Base-by-base conservation (phyloP, 805 yeast species). In the Naumovozyma castellii region DNA sequence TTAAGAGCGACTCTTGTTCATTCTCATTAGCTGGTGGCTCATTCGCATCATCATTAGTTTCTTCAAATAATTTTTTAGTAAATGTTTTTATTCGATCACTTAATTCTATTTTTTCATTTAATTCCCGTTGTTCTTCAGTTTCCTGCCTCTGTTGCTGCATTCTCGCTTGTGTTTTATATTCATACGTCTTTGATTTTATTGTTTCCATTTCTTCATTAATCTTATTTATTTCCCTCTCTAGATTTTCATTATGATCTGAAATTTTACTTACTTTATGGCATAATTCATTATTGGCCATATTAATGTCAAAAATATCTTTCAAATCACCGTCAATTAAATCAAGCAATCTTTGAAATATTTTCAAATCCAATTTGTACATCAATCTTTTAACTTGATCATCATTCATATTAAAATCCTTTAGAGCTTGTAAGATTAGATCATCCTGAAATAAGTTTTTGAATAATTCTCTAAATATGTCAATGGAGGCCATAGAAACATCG, bases 151-250 rank as follows among this genome's bases (percentile, higher is more conserved):
- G n/a, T n/a, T n/a, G n/a, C n/a, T n/a, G n/a, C n/a, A n/a, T n/a
- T n/a, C n/a, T n/a, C n/a, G n/a, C n/a, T n/a, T n/a, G n/a, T n/a
- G n/a, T n/a, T n/a, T 22, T 10, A 22, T 22, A 22, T 10, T 22
- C 27, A 6, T 10, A 10, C 6, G 6, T 22, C 27, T 10, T 10
- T 22, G 6, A 6, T 22, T 22, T 10, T 6, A 22, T 22, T 10
- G 27, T 62, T 33, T 70, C 62, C 73, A 88, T 76, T n/a, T 76
- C 69, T 13, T 53, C 56, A 20, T 80, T 71, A 2, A 88, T 71
- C 1, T 87, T 62, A 1, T 49, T 41, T 47, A 19, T 6, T 27
- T 29, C 32, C 14, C 5, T 28, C 44, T 46, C 29, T 44, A 50
- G 32, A 47, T 31, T 15, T 43, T 49, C 31, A 41, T 47, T 18